Evolutionary conservation across 2,329 filamentous ascomycete genomes (phyloP).

Genomic region (Albifimbria verrucaria): DNA sequence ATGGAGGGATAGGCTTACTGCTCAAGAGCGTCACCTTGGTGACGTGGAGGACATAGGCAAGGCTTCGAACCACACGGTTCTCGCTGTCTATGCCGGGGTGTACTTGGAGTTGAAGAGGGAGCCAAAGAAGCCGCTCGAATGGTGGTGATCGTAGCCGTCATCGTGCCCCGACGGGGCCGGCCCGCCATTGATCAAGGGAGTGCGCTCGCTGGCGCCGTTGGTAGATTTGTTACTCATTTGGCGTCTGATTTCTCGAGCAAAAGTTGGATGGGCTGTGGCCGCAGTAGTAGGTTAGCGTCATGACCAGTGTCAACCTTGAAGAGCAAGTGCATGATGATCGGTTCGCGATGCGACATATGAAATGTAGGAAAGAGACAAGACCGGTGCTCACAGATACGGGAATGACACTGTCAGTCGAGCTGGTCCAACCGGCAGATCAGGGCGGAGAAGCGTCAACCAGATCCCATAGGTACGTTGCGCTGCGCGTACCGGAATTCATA

Average conservation of each 20-base stretch:
- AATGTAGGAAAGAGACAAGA: constrained; percentile 5
- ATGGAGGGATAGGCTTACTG: constrained; percentile 41
- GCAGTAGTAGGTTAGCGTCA: constrained; percentile 21
- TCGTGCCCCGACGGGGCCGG: constrained; percentile 17
- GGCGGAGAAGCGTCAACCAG: not conserved
- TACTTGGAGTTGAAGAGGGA: constrained; percentile 49
- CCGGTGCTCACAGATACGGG: not conserved
- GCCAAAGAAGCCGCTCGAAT: constrained; percentile 16
- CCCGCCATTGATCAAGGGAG: constrained; percentile 40
- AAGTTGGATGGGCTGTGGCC: constrained; percentile 20
- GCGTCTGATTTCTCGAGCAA: constrained; percentile 21
- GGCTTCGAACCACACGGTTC: constrained; percentile 40
- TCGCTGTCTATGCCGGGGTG: constrained; percentile 52
- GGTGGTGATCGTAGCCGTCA: constrained; percentile 5
- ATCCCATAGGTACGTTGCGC: not conserved
- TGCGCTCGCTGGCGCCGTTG: constrained; percentile 31
- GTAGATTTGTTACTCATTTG: constrained; percentile 28
- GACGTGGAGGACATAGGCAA: constrained; percentile 52
- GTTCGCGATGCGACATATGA: constrained; percentile 1
- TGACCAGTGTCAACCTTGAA: constrained; percentile 23
- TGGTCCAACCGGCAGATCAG: not conserved
- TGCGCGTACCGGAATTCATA: too few species aligned
- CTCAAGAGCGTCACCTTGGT: constrained; percentile 56
- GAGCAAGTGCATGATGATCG: not conserved
- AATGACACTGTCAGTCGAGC: not conserved